phyloP scores from a whole-genome alignment of 2,329 filamentous ascomycete species.

The Monosporascus sp. region DNA sequence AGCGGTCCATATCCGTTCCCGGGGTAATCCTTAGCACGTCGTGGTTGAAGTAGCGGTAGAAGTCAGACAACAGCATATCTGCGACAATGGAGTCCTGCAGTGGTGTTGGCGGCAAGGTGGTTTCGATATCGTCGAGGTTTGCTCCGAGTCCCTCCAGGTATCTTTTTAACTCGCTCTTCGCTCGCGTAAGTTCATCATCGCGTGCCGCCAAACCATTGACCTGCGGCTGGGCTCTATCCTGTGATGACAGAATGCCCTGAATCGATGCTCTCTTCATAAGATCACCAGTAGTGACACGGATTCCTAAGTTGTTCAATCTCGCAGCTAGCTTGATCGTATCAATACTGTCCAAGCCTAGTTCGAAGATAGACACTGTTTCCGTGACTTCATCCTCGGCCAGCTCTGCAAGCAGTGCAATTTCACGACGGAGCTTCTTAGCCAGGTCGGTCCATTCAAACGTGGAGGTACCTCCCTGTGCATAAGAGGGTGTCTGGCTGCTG shows the following conservation, averaged over 20 bases:
- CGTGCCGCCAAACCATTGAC: background rate
- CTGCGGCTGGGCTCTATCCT: background rate
- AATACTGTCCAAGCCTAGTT: conserved; percentile 87
- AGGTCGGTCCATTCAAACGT: conserved; percentile 56
- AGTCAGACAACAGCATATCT: conserved; percentile 73
- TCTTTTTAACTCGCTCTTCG: conserved; percentile 29
- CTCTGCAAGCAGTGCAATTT: conserved; percentile 60
- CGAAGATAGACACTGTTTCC: conserved; percentile 63
- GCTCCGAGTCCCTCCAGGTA: conserved; percentile 32
- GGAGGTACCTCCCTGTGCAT: background rate
- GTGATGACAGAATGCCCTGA: conserved; percentile 45
- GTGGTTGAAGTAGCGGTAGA: conserved; percentile 78
- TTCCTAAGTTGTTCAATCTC: conserved; percentile 55
- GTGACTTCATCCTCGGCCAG: conserved; percentile 46
- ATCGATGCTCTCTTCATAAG: conserved; percentile 73
- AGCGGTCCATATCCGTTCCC: conserved; percentile 47
- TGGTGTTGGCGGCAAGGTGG: conserved; percentile 70
- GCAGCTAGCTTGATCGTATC: conserved; percentile 82
- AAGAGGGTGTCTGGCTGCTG: background rate
- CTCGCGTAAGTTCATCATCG: conserved; percentile 11
- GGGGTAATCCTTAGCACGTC: conserved; percentile 62
- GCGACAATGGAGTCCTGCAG: conserved; percentile 83
- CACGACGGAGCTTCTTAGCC: conserved; percentile 49
- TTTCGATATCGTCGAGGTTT: conserved; percentile 41
- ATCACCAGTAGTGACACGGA: conserved; percentile 65